Percentiles rank a stretch among this genome's conserved stretches.
Evolutionary conservation across 331 rosid genomes (phyloP).

Genomic region (Malus hybrid): DNA sequence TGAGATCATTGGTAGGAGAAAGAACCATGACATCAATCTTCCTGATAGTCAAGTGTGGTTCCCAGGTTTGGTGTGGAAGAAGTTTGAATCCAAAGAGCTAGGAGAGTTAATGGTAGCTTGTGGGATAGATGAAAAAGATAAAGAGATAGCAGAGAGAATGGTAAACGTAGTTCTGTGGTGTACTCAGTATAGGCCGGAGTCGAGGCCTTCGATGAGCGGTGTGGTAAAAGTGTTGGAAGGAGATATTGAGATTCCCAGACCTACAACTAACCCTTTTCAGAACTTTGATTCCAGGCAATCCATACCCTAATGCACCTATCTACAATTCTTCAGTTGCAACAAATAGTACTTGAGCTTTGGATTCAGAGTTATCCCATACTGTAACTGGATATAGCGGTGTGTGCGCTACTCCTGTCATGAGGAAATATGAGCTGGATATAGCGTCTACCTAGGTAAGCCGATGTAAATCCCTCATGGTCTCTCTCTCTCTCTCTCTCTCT

Average conservation of each 20-base stretch:
- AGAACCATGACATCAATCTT: conserved; percentile 12
- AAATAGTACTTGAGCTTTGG: neutral
- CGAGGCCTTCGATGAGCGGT: conserved; percentile 33
- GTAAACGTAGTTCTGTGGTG: conserved; percentile 27
- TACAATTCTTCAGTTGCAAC: conserved; percentile 2
- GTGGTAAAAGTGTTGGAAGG: conserved; percentile 50
- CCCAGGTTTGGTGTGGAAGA: conserved; percentile 35
- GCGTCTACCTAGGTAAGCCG: conserved; percentile 8
- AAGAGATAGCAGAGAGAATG: conserved; percentile 26
- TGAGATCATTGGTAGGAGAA: conserved; percentile 27
- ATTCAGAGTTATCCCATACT: neutral
- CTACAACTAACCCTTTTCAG: conserved; percentile 21
- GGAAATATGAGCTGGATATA: conserved; percentile 12
- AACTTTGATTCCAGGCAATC: neutral
- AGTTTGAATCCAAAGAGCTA: conserved; percentile 14
- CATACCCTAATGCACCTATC: neutral
- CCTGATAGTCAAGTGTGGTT: conserved; percentile 31
- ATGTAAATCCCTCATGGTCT: neutral
- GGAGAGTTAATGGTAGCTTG: conserved; percentile 1
- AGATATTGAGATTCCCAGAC: conserved; percentile 17
- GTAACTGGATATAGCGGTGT: conserved; percentile 3
- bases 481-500: neutral
- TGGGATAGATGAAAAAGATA: conserved; percentile 20
- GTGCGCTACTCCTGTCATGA: conserved; percentile 15
- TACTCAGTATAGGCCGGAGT: conserved; percentile 29